Conservation (phyloP, 352 stramenopile genomes). For the Pilasporangium apinafurcum region DNA sequence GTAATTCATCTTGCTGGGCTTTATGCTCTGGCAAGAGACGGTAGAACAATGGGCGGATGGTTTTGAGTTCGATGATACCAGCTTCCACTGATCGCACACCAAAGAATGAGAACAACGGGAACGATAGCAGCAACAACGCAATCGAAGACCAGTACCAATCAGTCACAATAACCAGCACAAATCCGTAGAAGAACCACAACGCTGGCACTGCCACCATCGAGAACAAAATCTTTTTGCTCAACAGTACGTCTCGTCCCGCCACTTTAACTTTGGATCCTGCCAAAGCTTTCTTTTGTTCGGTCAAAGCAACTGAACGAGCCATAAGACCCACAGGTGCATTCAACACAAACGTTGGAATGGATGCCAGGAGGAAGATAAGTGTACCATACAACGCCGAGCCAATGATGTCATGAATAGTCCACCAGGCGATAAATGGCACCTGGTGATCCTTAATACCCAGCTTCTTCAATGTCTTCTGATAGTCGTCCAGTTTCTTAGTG, state of each 20-base stretch:
- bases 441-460: constrained; percentile 91
- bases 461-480: constrained; percentile 77
- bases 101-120: constrained; percentile 87
- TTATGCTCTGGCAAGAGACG: constrained; percentile 74
- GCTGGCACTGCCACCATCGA: constrained; percentile 87
- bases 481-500: constrained; percentile 76
- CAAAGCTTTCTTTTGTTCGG: constrained; percentile 78
- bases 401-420: constrained; percentile 85
- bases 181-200: constrained; percentile 84
- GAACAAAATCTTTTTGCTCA: constrained; percentile 93
- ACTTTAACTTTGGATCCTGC: constrained; percentile 91
- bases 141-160: constrained; percentile 87
- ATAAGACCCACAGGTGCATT: constrained; percentile 88
- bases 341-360: constrained; percentile 88
- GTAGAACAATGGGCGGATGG: constrained; percentile 75
- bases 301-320: constrained; percentile 67
- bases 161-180: constrained; percentile 74
- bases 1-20: constrained; percentile 73
- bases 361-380: constrained; percentile 84
- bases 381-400: constrained; percentile 82
- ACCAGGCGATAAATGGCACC: constrained; percentile 83
- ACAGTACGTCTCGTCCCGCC: constrained; percentile 80
- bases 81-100: constrained; percentile 81
- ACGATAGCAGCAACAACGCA: constrained; percentile 65
- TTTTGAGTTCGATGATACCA: constrained; percentile 87